phyloP scores from a whole-genome alignment of 2,329 filamentous ascomycete genomes.

The Xylariaceae sp. region DNA sequence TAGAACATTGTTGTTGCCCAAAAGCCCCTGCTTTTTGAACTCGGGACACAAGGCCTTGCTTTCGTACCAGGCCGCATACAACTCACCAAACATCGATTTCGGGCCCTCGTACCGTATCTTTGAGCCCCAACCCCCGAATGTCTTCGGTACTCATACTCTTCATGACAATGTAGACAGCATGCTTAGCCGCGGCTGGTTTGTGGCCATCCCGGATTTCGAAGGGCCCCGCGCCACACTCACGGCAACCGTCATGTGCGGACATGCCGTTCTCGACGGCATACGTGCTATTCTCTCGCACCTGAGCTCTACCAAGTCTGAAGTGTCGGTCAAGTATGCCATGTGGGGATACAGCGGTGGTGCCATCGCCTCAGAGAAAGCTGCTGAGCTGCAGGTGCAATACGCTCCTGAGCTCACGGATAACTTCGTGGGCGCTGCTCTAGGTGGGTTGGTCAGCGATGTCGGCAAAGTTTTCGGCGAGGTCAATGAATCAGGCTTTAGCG shows the following conservation, averaged over 20 bases:
- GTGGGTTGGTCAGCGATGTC: slow-evolving; percentile 6
- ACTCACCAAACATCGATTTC: no score
- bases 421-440: slow-evolving; percentile 3
- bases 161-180: no score
- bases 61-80: no score
- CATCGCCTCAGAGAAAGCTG: slow-evolving; percentile 48
- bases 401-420: slow-evolving; percentile 49
- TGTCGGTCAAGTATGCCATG: slow-evolving; percentile 35
- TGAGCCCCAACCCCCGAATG: no score
- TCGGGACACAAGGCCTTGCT: no score
- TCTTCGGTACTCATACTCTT: no score
- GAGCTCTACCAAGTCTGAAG: slow-evolving; percentile 8
- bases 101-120: no score
- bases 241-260: slow-evolving; percentile 12
- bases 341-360: slow-evolving; percentile 56
- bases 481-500: no score
- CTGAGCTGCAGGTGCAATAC: slow-evolving; percentile 48
- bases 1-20: no score
- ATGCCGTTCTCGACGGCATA: slow-evolving; percentile 16
- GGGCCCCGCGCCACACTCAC: slow-evolving; percentile 35
- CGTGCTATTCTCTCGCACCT: slow-evolving; percentile 15
- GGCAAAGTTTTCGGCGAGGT: background rate
- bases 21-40: no score
- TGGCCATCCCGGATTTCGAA: slow-evolving; percentile 43
- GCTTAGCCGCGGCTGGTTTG: no score